phyloP scores from a whole-genome alignment of 345 rosid genomes.

The Eucalyptus curtisii region DNA sequence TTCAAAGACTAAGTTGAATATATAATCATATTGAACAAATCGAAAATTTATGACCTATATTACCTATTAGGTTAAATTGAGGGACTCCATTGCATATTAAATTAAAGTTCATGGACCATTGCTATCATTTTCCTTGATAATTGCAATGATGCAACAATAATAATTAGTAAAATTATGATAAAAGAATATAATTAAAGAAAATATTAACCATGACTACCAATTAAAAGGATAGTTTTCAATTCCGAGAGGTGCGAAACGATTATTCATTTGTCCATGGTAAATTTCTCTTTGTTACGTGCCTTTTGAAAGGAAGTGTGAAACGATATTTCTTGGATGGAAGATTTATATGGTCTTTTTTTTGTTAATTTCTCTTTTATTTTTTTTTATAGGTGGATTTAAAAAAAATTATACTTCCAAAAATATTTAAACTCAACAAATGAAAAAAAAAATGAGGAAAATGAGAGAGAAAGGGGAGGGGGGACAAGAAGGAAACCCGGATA shows the following conservation, averaged over 20 bases:
- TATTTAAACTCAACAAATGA: background rate
- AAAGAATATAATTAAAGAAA: background rate
- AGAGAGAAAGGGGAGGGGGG: background rate
- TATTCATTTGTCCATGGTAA: background rate
- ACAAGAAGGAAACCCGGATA: no score
- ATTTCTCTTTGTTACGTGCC: background rate
- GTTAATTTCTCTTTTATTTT: background rate
- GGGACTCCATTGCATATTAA: no score
- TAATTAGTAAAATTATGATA: background rate
- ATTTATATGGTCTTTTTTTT: background rate
- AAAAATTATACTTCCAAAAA: no score
- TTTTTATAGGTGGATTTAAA: background rate
- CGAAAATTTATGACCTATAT: rapidly evolving
- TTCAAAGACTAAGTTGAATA: no score
- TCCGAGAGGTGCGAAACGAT: background rate
- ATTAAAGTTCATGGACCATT: background rate
- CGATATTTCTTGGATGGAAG: background rate
- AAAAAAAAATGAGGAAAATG: background rate
- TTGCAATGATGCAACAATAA: background rate
- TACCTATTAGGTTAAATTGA: no score
- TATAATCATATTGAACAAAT: background rate
- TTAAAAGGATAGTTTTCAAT: background rate
- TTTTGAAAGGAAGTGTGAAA: rapidly evolving
- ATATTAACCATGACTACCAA: background rate
- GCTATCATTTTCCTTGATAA: background rate